Percentiles rank a stretch among this genome's conserved stretches.
phyloP scores from a whole-genome alignment of 2,329 filamentous ascomycete genomes.

The Phoma herbarum region DNA sequence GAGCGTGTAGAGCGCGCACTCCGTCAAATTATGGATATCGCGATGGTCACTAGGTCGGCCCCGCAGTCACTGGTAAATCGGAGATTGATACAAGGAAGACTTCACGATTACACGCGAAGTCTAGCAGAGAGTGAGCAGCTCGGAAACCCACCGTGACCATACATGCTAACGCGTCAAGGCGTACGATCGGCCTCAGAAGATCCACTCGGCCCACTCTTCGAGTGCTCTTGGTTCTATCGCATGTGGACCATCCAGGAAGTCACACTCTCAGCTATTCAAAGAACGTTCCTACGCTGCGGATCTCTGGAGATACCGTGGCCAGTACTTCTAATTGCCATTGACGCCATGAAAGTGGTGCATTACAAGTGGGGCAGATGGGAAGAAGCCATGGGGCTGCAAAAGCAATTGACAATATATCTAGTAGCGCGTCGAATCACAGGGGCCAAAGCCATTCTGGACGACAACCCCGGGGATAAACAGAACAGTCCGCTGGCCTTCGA shows the following conservation, averaged over 20 bases:
- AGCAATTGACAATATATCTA: background rate
- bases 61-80: background rate
- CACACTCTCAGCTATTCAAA: background rate
- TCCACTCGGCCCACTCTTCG: background rate
- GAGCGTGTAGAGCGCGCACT: background rate
- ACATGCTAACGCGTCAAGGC: background rate
- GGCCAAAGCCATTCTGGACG: background rate
- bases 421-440: background rate
- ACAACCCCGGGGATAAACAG: background rate
- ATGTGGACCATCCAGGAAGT: background rate
- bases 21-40: background rate
- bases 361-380: background rate
- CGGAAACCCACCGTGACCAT: background rate
- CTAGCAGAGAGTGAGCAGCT: background rate
- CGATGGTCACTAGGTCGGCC: background rate
- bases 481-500: background rate
- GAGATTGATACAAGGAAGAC: background rate
- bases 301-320: background rate
- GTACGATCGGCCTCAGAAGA: background rate
- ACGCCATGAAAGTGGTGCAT: background rate
- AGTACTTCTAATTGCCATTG: background rate
- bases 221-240: background rate
- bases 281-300: background rate
- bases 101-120: background rate
- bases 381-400: background rate